Conservation (phyloP, 208 protist genomes). For the Trypanosoma lewisi region DNA sequence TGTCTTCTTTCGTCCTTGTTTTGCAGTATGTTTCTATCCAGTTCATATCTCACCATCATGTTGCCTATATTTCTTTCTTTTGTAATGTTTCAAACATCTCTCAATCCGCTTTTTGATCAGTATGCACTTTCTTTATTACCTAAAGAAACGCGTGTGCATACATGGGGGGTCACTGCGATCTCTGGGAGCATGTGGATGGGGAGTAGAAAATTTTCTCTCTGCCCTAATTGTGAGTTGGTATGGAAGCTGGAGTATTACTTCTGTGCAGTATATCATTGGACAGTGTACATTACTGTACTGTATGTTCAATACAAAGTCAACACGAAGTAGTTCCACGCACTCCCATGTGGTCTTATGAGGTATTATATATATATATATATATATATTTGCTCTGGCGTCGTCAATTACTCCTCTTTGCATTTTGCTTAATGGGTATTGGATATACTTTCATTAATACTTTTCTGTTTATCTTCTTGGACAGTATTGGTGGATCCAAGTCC, state of each 20-base stretch:
- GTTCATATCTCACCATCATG: neutral
- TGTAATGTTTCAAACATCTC: too few species aligned
- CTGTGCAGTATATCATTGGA: neutral
- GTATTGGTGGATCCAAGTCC: constrained; percentile 32
- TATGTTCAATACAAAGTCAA: constrained; percentile 29
- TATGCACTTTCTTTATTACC: too few species aligned
- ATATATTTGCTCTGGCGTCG: constrained; percentile 25
- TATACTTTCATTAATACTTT: constrained; percentile 62
- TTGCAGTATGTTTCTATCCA: neutral
- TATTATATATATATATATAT: constrained; percentile 31
- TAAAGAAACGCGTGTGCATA: neutral
- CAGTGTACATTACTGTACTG: constrained; percentile 21
- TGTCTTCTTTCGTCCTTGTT: neutral
- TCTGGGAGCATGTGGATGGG: neutral
- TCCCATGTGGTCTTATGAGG: constrained; percentile 30
- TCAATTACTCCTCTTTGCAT: constrained; percentile 41
- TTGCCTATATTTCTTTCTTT: neutral
- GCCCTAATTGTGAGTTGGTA: neutral
- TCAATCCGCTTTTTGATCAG: too few species aligned
- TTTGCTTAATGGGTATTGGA: constrained; percentile 49
- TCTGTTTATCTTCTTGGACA: constrained; percentile 58
- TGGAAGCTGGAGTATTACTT: neutral
- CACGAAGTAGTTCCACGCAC: constrained; percentile 28
- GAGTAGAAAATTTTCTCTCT: neutral
- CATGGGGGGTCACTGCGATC: neutral